These are phyloP conservation scores for Barnettozyma hawaiiensis DNA, from an alignment of 1,139 yeast genomes.

Conservation along the genomic window DNA sequence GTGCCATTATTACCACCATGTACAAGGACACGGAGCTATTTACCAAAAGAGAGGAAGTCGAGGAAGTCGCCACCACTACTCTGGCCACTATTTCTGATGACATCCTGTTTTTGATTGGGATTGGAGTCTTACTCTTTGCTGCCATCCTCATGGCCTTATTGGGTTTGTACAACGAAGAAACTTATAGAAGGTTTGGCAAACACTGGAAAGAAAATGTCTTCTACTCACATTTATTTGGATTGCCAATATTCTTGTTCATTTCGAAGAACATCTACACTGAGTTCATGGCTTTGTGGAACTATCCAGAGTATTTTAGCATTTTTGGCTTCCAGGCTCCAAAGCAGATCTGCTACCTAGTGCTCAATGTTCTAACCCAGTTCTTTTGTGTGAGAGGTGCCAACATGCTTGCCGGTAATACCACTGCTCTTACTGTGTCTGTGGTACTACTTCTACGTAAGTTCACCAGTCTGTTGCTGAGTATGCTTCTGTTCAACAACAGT, in stretches of 20 bases:
- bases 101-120: slow-evolving; percentile 35
- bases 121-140: slow-evolving; percentile 39
- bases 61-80: slow-evolving; percentile 1
- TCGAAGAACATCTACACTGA: slow-evolving; percentile 16
- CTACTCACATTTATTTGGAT: slow-evolving; percentile 51
- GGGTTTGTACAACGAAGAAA: slow-evolving; percentile 51
- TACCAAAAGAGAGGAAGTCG: slow-evolving; percentile 16
- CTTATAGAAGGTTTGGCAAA: slow-evolving; percentile 45
- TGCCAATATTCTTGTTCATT: slow-evolving; percentile 46
- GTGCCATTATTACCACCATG: slow-evolving; percentile 46
- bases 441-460: slow-evolving; percentile 54
- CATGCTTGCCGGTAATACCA: slow-evolving; percentile 47
- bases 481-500: slow-evolving; percentile 41
- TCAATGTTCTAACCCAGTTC: slow-evolving; percentile 57
- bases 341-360: slow-evolving; percentile 29
- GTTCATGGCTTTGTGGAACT: slow-evolving; percentile 19
- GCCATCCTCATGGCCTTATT: slow-evolving; percentile 47
- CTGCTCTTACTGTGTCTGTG: slow-evolving; percentile 58
- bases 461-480: slow-evolving; percentile 51
- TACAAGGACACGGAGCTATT: slow-evolving; percentile 27
- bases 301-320: slow-evolving; percentile 17
- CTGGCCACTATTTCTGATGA: slow-evolving; percentile 16
- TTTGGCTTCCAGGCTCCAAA: slow-evolving; percentile 17
- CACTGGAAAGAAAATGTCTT: slow-evolving; percentile 65
- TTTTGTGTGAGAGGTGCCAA: slow-evolving; percentile 66